These are phyloP conservation scores for Ophiosphaerella herpotricha DNA, from an alignment of 2,329 filamentous ascomycete species.

Conservation along the genomic window DNA sequence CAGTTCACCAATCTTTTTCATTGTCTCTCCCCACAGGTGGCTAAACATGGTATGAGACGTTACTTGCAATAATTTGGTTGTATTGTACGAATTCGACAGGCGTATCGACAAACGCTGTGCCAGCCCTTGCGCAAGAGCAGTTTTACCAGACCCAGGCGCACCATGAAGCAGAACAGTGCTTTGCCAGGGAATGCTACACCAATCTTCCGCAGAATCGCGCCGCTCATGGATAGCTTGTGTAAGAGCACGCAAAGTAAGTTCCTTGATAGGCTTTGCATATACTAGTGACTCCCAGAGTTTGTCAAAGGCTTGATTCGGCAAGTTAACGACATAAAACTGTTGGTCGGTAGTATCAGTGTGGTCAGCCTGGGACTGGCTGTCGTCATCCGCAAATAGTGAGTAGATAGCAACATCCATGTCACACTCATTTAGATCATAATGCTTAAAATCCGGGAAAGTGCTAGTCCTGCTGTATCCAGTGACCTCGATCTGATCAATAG, in stretches of 20 bases:
- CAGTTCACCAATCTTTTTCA: slow-evolving; percentile 42
- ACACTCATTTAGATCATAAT: slow-evolving; percentile 6
- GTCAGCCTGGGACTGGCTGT: background rate
- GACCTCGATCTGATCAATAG: slow-evolving; percentile 10
- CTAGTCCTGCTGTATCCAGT: slow-evolving; percentile 5
- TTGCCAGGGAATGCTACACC: slow-evolving; percentile 52
- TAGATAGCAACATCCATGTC: slow-evolving; percentile 17
- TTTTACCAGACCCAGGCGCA: slow-evolving; percentile 52
- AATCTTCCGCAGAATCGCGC: slow-evolving; percentile 39
- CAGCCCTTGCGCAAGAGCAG: slow-evolving; percentile 52
- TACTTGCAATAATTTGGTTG: slow-evolving; percentile 50
- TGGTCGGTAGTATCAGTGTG: background rate
- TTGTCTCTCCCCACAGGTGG: slow-evolving; percentile 56
- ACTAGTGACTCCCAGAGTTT: slow-evolving; percentile 39
- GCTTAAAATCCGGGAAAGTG: slow-evolving; percentile 4
- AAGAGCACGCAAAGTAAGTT: slow-evolving; percentile 47
- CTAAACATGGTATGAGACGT: slow-evolving; percentile 53
- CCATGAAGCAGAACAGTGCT: slow-evolving; percentile 51
- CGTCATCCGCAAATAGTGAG: slow-evolving; percentile 5
- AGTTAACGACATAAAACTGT: slow-evolving; percentile 3
- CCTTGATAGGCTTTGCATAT: slow-evolving; percentile 50
- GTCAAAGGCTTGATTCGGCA: slow-evolving; percentile 18
- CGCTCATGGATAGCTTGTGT: slow-evolving; percentile 44
- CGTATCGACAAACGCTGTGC: slow-evolving; percentile 58
- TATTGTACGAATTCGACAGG: slow-evolving; percentile 43